A percentile compares a stretch with the other conserved stretches of the same genome.
phyloP scores from a whole-genome alignment of 257 asterid genomes.

The Haberlea rhodopensis region DNA sequence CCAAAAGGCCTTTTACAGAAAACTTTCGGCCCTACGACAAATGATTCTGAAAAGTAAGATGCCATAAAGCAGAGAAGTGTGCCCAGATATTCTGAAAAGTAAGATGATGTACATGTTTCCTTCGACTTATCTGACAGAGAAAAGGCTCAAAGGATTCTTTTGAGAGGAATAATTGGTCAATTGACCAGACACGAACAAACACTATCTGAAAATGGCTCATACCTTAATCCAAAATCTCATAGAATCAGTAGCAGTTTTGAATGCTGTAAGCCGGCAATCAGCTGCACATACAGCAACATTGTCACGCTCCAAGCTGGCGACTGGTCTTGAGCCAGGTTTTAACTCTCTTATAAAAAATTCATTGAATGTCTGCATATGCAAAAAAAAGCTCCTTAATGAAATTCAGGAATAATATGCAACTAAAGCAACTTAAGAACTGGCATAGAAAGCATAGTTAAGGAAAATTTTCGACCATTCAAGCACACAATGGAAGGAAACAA shows the following conservation, averaged over 20 bases:
- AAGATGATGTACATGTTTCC: background rate
- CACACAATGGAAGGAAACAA: slow-evolving; percentile 7
- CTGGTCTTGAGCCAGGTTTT: slow-evolving; percentile 75
- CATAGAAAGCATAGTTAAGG: background rate
- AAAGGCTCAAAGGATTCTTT: slow-evolving; percentile 7
- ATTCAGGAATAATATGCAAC: background rate
- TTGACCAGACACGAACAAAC: background rate
- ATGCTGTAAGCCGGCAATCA: slow-evolving; percentile 90
- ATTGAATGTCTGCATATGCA: slow-evolving; percentile 73
- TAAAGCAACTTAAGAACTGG: background rate
- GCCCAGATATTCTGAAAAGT: background rate
- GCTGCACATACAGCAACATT: slow-evolving; percentile 89
- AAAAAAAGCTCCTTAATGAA: slow-evolving; percentile 17
- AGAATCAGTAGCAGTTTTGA: slow-evolving; percentile 59
- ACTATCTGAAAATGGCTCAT: slow-evolving; percentile 8
- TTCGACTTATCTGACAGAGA: slow-evolving; percentile 3
- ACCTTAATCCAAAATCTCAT: slow-evolving; percentile 96
- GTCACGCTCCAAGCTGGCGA: slow-evolving; percentile 53
- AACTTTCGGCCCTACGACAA: slow-evolving; percentile 75
- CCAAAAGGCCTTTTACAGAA: slow-evolving; percentile 88
- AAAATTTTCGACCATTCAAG: background rate
- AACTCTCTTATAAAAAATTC: slow-evolving; percentile 89
- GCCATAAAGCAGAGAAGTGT: slow-evolving; percentile 8
- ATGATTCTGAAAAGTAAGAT: slow-evolving; percentile 21
- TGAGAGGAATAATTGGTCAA: slow-evolving; percentile 1